Evolutionary conservation across 2,329 filamentous ascomycete genomes (phyloP).

Genomic region (Fusarium sp.): DNA sequence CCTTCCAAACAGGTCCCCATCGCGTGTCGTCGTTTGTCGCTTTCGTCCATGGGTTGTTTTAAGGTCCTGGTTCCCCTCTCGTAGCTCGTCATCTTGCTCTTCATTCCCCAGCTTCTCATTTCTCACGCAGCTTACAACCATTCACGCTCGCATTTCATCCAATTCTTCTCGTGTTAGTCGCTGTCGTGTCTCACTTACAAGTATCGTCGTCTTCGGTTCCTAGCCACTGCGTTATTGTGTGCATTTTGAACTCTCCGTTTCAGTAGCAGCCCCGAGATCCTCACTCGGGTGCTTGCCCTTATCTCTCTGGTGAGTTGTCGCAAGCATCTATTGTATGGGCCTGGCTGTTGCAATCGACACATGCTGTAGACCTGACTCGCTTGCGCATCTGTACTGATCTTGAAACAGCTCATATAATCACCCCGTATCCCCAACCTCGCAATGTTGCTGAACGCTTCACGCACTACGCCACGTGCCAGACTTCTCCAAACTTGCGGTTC

Average conservation of each 20-base stretch:
- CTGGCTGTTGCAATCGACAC: neutral
- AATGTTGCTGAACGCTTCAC: constrained; percentile 51
- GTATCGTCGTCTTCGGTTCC: constrained; percentile 8
- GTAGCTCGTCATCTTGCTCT: constrained; percentile 18
- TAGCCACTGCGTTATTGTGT: constrained; percentile 2
- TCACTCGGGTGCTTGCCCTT: constrained; percentile 23
- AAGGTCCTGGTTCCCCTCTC: constrained; percentile 37
- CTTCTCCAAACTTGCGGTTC: constrained; percentile 42
- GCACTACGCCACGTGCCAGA: constrained; percentile 51
- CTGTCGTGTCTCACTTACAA: constrained; percentile 25
- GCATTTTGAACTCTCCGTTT: constrained; percentile 10
- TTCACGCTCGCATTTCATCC: constrained; percentile 17
- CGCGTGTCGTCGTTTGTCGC: constrained; percentile 30
- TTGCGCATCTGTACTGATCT: constrained; percentile 6
- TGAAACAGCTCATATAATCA: constrained; percentile 2
- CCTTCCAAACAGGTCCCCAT: constrained; percentile 31
- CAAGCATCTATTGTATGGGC: neutral
- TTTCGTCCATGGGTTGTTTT: constrained; percentile 27
- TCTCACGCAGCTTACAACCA: neutral
- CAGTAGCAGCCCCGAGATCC: constrained; percentile 22
- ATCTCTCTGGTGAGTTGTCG: constrained; percentile 25
- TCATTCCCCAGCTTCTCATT: constrained; percentile 17
- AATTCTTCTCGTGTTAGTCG: constrained; percentile 21
- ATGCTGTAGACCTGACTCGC: neutral
- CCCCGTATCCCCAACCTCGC: constrained; percentile 20